Base-by-base conservation (phyloP, 148 eudicot species). In the Amaranthus palmeri region DNA sequence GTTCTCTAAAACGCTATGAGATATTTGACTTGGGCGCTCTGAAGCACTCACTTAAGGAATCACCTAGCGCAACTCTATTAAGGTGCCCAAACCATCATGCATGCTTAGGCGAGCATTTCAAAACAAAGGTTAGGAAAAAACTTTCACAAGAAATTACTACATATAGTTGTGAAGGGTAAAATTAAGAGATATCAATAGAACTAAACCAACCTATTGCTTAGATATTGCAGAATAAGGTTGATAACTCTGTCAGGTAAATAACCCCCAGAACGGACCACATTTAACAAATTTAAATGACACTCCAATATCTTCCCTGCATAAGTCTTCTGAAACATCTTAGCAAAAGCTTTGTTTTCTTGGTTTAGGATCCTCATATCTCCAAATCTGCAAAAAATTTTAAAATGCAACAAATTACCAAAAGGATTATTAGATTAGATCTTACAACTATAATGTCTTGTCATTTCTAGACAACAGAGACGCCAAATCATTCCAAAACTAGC, bases 221-320 rank as follows among this genome's bases (percentile, higher is more conserved):
- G 72, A 74, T 96, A 96, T 77, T 96, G 99, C 85, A 96, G 77
- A 78, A 92, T 86, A 64, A 96, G 96, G 73, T 96, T 96, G 83
- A 83, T 90, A 62, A 96, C 99, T 77, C 99, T 87, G 71, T 96
- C 99, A 8, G 99, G 99, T 77, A 96, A 81, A 83, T 96, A 96
- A 73, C 93, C 97, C 79, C 99, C 99, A 79, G 83, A 77, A 61
- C 96, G 97, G 71, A 96, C 86, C 52, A 82, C 84, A 81, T 96
- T 88, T 80, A 96, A 84, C 85, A 92, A 85, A 82, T 92, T 96
- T 59, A 92, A 79, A 79, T 96, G 92, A 81, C 97, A 92, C 76
- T 96, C 99, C 89, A 96, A 83, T 75, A 96, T 87, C 74, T 90
- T 88, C 56, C 96, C 99, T 8, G 99, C 99, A 83, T 88, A 96